Conservation (phyloP, 805 yeast species). For the Ogataea chonburiensis region DNA sequence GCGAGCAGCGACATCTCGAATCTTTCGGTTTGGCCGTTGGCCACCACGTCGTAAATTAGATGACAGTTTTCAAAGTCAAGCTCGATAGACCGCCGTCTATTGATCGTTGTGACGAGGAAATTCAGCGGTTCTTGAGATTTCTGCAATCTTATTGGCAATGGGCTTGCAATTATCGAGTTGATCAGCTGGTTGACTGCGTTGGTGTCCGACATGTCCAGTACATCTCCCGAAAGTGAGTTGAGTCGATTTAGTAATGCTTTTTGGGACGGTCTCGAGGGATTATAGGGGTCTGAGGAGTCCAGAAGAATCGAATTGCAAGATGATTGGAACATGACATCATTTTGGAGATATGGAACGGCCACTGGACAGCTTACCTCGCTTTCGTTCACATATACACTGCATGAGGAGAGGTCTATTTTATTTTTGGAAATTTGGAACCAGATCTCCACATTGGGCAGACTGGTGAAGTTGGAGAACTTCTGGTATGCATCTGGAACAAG, state of each 20-base stretch:
- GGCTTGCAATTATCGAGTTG: slow-evolving; percentile 17
- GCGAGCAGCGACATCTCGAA: slow-evolving; percentile 28
- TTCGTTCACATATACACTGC: slow-evolving; percentile 29
- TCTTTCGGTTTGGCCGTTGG: slow-evolving; percentile 26
- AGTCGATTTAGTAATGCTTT: slow-evolving; percentile 23
- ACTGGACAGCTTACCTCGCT: slow-evolving; percentile 28
- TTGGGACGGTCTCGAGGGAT: slow-evolving; percentile 19
- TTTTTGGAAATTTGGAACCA: slow-evolving; percentile 30
- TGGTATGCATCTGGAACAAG: slow-evolving; percentile 34
- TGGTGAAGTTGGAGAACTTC: slow-evolving; percentile 22
- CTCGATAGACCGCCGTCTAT: slow-evolving; percentile 29
- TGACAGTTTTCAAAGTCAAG: slow-evolving; percentile 28
- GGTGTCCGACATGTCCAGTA: slow-evolving; percentile 22
- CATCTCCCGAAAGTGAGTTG: slow-evolving; percentile 21
- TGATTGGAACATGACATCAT: slow-evolving; percentile 34
- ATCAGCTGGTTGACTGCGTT: slow-evolving; percentile 18
- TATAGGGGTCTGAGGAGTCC: slow-evolving; percentile 17
- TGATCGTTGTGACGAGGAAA: slow-evolving; percentile 25
- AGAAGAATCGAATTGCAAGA: slow-evolving; percentile 29
- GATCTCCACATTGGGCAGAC: slow-evolving; percentile 33
- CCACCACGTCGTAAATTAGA: slow-evolving; percentile 28
- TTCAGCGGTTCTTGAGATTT: slow-evolving; percentile 12
- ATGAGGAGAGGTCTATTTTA: slow-evolving; percentile 20
- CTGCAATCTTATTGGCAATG: slow-evolving; percentile 16
- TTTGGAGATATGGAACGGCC: slow-evolving; percentile 26